Percentiles rank a stretch among this genome's conserved stretches.
phyloP scores from a whole-genome alignment of 2,329 filamentous ascomycete genomes.

The Pseudopithomyces maydicus region DNA sequence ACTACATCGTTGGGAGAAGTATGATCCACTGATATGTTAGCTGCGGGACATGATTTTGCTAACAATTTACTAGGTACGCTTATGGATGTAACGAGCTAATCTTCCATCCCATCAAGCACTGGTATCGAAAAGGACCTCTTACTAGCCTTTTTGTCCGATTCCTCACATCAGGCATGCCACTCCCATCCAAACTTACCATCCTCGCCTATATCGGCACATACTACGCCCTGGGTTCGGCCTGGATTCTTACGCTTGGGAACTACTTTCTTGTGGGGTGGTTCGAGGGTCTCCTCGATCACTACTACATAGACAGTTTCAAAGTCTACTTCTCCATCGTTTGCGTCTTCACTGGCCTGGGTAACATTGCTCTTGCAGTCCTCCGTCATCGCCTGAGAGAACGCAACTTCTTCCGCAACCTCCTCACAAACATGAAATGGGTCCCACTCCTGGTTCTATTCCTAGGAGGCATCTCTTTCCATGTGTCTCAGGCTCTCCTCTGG shows the following conservation, averaged over 20 bases:
- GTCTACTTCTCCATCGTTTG: constrained; percentile 67
- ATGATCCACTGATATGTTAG: background rate
- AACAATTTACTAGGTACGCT: constrained; percentile 51
- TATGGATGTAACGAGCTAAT: constrained; percentile 74
- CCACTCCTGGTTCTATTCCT: constrained; percentile 78
- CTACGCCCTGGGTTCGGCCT: constrained; percentile 71
- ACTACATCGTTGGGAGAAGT: constrained; percentile 72
- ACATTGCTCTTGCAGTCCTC: constrained; percentile 64
- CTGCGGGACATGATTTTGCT: background rate
- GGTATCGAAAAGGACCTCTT: constrained; percentile 67
- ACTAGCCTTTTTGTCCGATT: constrained; percentile 68
- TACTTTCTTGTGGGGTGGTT: constrained; percentile 76
- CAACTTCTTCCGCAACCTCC: constrained; percentile 54
- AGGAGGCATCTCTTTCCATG: constrained; percentile 78
- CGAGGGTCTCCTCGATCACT: constrained; percentile 76
- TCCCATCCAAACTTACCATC: constrained; percentile 73
- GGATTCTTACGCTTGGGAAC: constrained; percentile 70
- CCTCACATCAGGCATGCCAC: constrained; percentile 63
- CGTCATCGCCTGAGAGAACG: constrained; percentile 66
- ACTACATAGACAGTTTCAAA: constrained; percentile 77
- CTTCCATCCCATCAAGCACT: constrained; percentile 69
- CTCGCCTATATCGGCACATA: constrained; percentile 74
- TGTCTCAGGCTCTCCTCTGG: constrained; percentile 76
- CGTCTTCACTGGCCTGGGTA: constrained; percentile 68
- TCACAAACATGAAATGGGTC: constrained; percentile 67